These are phyloP conservation scores for Pyrus hybrid DNA, from an alignment of 331 rosid species.

Conservation along the genomic window DNA sequence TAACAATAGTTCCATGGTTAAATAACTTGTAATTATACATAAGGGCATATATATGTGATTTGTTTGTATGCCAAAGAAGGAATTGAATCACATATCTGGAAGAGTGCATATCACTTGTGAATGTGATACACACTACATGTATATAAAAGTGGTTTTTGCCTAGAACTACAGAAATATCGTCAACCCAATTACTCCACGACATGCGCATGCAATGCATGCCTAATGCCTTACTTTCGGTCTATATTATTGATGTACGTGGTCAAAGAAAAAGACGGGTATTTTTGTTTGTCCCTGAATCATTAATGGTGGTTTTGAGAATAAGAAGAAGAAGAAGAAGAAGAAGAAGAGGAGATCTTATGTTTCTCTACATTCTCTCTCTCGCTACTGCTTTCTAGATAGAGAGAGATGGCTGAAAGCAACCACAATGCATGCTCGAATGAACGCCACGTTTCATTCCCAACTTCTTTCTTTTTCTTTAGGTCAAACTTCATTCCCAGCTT, in stretches of 20 bases:
- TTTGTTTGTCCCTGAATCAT: background rate
- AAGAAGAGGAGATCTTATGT: conserved; percentile 12
- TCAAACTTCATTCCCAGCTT: background rate
- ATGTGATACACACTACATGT: background rate
- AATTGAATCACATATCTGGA: background rate
- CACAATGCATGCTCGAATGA: background rate
- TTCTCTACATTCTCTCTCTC: background rate
- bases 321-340: too few relatives aligned
- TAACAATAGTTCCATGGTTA: too few relatives aligned
- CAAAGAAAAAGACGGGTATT: background rate
- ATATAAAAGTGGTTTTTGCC: background rate
- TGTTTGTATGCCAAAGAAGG: background rate
- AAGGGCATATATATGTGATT: background rate
- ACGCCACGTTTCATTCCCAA: conserved; percentile 34
- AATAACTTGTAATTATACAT: too few relatives aligned
- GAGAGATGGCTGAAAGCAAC: conserved; percentile 8
- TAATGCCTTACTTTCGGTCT: too few relatives aligned
- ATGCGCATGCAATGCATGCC: background rate
- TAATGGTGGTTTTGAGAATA: background rate
- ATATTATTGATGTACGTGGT: too few relatives aligned
- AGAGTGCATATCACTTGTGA: background rate
- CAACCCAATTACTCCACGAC: background rate
- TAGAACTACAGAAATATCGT: background rate
- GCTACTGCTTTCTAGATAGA: too few relatives aligned
- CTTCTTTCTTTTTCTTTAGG: background rate